Conservation (phyloP, 2,329 filamentous ascomycete species). For the Trichoderma arundinaceum region DNA sequence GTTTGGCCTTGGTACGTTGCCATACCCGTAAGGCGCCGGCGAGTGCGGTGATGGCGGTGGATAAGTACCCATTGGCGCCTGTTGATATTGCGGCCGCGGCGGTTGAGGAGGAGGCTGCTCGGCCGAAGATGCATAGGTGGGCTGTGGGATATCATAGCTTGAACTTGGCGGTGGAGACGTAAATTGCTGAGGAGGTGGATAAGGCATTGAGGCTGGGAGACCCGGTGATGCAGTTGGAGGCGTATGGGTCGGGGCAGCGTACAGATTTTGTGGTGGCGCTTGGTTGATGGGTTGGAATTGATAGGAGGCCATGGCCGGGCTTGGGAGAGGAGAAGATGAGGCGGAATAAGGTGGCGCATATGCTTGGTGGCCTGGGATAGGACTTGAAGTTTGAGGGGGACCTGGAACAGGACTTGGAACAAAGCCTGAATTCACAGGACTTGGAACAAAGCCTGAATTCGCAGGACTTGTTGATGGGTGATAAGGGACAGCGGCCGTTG, state of each 20-base stretch:
- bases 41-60: constrained; percentile 28
- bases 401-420: neutral
- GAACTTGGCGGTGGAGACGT: constrained; percentile 21
- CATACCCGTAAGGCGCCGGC: constrained; percentile 26
- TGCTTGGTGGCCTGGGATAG: constrained; percentile 1
- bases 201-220: neutral
- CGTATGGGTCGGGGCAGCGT: neutral
- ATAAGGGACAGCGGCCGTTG: neutral
- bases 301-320: neutral
- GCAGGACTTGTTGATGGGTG: neutral
- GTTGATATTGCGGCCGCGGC: constrained; percentile 28
- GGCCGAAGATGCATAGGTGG: constrained; percentile 31
- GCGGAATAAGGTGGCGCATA: constrained; percentile 28
- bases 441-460: neutral
- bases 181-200: constrained; percentile 16
- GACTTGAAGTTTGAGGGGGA: neutral
- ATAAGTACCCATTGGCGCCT: constrained; percentile 16
- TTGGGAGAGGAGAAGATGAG: neutral
- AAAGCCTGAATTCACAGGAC: neutral
- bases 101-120: constrained; percentile 29
- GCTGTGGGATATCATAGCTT: constrained; percentile 27
- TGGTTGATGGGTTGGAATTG: constrained; percentile 9
- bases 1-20: constrained; percentile 14
- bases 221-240: constrained; percentile 2
- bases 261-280: neutral